These are phyloP conservation scores for Colletotrichum truncatum DNA, from an alignment of 2,329 filamentous ascomycete species.

Conservation along the genomic window DNA sequence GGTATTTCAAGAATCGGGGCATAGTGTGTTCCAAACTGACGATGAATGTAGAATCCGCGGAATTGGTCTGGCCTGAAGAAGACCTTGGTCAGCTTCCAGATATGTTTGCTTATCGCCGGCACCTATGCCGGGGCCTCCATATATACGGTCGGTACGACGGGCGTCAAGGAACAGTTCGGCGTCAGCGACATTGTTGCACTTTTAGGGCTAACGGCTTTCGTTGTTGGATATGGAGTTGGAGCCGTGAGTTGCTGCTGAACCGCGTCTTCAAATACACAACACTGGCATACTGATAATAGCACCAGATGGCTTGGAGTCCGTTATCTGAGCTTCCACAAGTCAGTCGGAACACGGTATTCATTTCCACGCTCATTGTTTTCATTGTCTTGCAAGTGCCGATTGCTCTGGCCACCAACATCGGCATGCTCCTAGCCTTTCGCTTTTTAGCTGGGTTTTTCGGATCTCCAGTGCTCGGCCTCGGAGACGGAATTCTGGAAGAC, in stretches of 20 bases:
- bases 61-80: slow-evolving; percentile 74
- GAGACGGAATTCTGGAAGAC: slow-evolving; percentile 9
- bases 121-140: slow-evolving; percentile 57
- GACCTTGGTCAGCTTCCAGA: slow-evolving; percentile 69
- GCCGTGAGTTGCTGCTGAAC: slow-evolving; percentile 20
- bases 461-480: slow-evolving; percentile 14
- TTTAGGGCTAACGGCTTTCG: slow-evolving; percentile 78
- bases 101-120: slow-evolving; percentile 50
- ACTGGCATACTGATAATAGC: not conserved
- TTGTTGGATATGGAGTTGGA: slow-evolving; percentile 83
- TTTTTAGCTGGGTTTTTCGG: slow-evolving; percentile 34
- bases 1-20: not conserved
- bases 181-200: slow-evolving; percentile 78
- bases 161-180: slow-evolving; percentile 69
- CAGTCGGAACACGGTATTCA: slow-evolving; percentile 31
- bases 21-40: not conserved
- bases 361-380: slow-evolving; percentile 31
- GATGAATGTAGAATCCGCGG: slow-evolving; percentile 75
- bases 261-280: not conserved
- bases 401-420: slow-evolving; percentile 25
- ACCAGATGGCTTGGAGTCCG: slow-evolving; percentile 30
- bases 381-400: slow-evolving; percentile 25
- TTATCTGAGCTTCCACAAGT: slow-evolving; percentile 31
- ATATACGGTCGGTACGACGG: slow-evolving; percentile 78
- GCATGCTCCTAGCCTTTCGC: slow-evolving; percentile 31